Base-by-base conservation (phyloP, 306 rosid genomes). In the Styphnolobium japonicum region DNA sequence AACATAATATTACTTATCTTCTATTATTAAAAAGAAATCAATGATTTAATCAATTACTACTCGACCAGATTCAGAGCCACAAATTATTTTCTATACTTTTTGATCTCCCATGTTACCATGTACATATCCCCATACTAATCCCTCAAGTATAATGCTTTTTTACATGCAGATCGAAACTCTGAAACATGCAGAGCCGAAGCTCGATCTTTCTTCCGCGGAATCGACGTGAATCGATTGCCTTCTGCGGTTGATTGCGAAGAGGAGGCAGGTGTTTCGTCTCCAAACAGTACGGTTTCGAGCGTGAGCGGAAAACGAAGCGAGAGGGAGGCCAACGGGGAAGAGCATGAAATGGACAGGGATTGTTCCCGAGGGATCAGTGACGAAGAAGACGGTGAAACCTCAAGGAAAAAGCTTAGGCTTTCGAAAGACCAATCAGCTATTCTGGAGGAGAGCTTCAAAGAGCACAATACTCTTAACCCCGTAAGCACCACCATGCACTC, bases 401-500 rank as follows among this genome's bases (percentile, higher is more conserved):
- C 93, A 0, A 86, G 98, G 61, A 95, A 95, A 49, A 95, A 95
- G 52, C 98, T 95, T 2, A 81, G 98, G 43, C 98, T 95, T 46
- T 89, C 97, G 4, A 95, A 95, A 75, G 97, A 95, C 67, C 98
- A 95, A 76, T 90, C 98, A 2, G 94, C 93, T 52, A 75, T 95
- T 71, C 90, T 95, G 1, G 98, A 95, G 79, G 94, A 95, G 34
- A 92, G 90, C 82, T 95, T 92, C 91, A 95, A 92, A 77, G 92
- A 95, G 55, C 98, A 95, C 89, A 92, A 86, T 73, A 95, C 98
- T 52, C 98, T 95, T 23, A 95, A 95, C 80, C 98, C 97, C 4
- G 98, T 95, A 86, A 87, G 93, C 79, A 4, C 34, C 19, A 31
- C 21, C 19, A 34, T 36, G 48, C 3, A 1, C 10, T 37, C 2